phyloP scores from a whole-genome alignment of 2,329 filamentous ascomycete species.

The Kalmusia sp. region DNA sequence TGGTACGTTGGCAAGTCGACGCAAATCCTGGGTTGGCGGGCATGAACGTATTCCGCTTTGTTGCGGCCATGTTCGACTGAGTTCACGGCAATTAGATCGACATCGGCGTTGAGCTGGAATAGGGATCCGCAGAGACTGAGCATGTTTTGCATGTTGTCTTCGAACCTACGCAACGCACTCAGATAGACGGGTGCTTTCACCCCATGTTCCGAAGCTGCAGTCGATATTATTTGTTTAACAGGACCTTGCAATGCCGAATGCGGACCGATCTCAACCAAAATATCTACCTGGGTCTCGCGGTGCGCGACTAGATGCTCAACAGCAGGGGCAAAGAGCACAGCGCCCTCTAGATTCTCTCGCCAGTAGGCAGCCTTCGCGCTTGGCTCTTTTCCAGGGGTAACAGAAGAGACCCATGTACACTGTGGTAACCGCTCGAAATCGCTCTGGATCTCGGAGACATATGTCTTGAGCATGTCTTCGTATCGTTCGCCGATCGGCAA shows the following conservation, averaged over 20 bases:
- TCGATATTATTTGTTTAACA: conserved; percentile 6
- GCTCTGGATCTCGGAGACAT: neutral
- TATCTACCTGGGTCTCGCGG: neutral
- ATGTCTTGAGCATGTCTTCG: conserved; percentile 10
- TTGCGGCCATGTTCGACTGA: neutral
- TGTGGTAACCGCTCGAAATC: neutral
- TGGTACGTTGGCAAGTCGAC: no score
- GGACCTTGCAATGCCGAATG: conserved; percentile 14
- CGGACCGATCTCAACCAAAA: conserved; percentile 19
- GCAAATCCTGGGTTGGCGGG: no score
- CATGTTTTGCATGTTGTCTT: neutral
- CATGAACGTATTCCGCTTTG: no score
- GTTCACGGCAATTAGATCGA: neutral
- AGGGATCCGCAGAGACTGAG: neutral
- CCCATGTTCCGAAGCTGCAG: neutral
- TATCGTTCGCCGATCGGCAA: conserved; percentile 21
- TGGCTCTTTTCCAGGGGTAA: neutral
- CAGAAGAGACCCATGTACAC: neutral
- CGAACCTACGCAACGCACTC: neutral
- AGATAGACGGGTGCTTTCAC: neutral
- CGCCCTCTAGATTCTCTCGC: no score
- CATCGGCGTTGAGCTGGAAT: neutral
- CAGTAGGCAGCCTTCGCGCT: neutral
- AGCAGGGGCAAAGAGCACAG: no score
- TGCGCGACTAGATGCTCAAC: no score